Percentiles rank a stretch among this genome's conserved stretches.
Evolutionary conservation across 352 stramenopile species (phyloP).

Genomic region (Phytophthora ramorum): DNA sequence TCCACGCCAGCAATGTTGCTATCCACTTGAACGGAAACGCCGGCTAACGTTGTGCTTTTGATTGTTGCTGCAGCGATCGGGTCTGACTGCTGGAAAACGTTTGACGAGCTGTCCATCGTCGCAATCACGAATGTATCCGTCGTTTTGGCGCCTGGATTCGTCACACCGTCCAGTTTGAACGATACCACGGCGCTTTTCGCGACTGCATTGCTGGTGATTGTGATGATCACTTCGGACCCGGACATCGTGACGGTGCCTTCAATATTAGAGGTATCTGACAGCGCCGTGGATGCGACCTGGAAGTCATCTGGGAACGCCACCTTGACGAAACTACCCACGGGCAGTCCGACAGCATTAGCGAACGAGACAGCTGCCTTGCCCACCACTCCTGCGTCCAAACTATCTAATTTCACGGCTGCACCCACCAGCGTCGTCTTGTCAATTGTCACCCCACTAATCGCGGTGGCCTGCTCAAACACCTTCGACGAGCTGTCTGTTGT

Average conservation of each 20-base stretch:
- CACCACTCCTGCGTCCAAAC: constrained; percentile 35
- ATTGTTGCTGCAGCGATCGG: neutral
- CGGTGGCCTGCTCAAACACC: constrained; percentile 3
- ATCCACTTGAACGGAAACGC: neutral
- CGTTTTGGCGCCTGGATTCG: constrained; percentile 54
- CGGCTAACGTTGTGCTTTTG: constrained; percentile 21
- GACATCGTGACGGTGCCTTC: constrained; percentile 26
- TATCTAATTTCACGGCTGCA: constrained; percentile 31
- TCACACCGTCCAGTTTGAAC: constrained; percentile 56
- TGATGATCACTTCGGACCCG: constrained; percentile 35
- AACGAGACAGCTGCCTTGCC: constrained; percentile 42
- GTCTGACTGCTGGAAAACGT: constrained; percentile 32
- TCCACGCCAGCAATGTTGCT: constrained; percentile 36
- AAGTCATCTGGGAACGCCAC: constrained; percentile 52
- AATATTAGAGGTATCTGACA: constrained; percentile 36
- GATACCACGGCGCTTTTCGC: constrained; percentile 31
- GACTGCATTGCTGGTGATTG: constrained; percentile 34
- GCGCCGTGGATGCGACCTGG: constrained; percentile 24
- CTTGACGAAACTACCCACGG: constrained; percentile 40
- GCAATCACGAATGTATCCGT: constrained; percentile 46
- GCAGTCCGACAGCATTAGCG: constrained; percentile 45
- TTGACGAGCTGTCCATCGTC: constrained; percentile 39
- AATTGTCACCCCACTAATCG: constrained; percentile 23
- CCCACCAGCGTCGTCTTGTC: constrained; percentile 12
- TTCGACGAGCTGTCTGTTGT: constrained; percentile 1